Base-by-base conservation (phyloP, 495 filamentous ascomycete genomes). In the Penicillium canescens region DNA sequence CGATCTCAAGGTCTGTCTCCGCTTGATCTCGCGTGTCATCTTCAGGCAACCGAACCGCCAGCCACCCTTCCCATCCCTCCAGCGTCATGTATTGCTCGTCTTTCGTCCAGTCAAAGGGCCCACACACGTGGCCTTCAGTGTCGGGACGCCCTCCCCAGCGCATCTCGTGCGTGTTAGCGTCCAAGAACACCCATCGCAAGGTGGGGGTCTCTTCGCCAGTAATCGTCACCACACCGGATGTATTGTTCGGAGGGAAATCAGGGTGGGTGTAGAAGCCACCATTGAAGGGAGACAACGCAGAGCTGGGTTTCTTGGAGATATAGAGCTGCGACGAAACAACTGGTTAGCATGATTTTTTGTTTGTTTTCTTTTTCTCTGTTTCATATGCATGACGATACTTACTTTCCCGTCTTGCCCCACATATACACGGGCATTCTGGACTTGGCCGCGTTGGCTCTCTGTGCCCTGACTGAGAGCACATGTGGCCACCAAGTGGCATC, bases 31-130 rank as follows among this genome's bases (percentile, higher is more conserved):
- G 51, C n/a, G 9, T 37, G 7, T 60, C 55, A 47, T 56, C 58
- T 23, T 60, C 52, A 20, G 56, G 43, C 26, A 69, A 35, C 23
- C 56, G 60, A 5, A 70, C 59, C 2, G 62, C 65, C 49, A 64
- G 18, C 60, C 60, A 70, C 33, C 62, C 55, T 47, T 63, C 47
- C 55, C 53, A 63, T 26, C 58, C 65, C 16, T 68, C 56, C n/a
- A 65, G 52, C 24, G 53, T 65, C 18, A 67, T 35, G 39, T 50
- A 61, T 20, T 57, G 55, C 31, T 65, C 61, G 20, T 67, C 64
- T 36, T 61, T 56, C 3, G 66, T 62, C 59, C 61, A 62, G 31
- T 66, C 63, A 31, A 64, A 69, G 38, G 63, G 66, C n/a, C 66
- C 66, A 59, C 58, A 57, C 3, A 62, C 20, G 28, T 69, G 58